These are phyloP conservation scores for Eragrostis tef DNA, from an alignment of 202 grass and related monocot species.

Conservation along the genomic window DNA sequence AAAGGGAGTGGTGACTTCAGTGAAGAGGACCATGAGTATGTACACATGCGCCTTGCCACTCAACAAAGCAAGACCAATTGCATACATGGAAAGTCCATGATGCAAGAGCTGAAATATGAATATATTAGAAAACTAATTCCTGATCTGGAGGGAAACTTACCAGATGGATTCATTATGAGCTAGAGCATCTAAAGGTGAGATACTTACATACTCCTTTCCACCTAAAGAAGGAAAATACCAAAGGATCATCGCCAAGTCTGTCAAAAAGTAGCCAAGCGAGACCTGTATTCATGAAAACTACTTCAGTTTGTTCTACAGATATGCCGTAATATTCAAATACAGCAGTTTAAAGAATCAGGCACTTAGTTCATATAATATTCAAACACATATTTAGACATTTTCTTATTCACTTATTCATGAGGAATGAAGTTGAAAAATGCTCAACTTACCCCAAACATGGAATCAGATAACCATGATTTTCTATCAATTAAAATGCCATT, in stretches of 20 bases:
- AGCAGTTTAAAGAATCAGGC: background rate
- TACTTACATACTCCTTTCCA: conserved; percentile 91
- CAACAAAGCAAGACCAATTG: conserved; percentile 70
- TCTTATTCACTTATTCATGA: background rate
- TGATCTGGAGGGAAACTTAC: background rate
- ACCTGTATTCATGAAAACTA: conserved; percentile 43
- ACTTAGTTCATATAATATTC: background rate
- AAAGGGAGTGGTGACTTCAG: conserved; percentile 88
- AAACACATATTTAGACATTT: background rate
- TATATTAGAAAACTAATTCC: background rate
- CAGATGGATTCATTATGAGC: background rate
- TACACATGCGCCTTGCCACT: conserved; percentile 85
- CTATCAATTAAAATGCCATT: conserved; percentile 55
- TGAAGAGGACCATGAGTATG: conserved; percentile 84
- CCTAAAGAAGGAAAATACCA: conserved; percentile 75
- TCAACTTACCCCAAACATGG: conserved; percentile 65
- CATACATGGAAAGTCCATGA: conserved; percentile 79
- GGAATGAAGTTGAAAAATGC: conserved; percentile 20
- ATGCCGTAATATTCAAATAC: background rate
- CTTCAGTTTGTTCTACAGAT: background rate
- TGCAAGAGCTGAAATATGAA: conserved; percentile 69
- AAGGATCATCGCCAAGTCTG: conserved; percentile 74
- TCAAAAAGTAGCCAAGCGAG: conserved; percentile 76
- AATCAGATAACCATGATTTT: conserved; percentile 67
- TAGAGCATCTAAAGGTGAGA: conserved; percentile 19